Evolutionary conservation across 2,329 filamentous ascomycete genomes (phyloP), one percentile per base, ranked within the genome.

Genomic region (Nannizziopsis barbatae): DNA sequence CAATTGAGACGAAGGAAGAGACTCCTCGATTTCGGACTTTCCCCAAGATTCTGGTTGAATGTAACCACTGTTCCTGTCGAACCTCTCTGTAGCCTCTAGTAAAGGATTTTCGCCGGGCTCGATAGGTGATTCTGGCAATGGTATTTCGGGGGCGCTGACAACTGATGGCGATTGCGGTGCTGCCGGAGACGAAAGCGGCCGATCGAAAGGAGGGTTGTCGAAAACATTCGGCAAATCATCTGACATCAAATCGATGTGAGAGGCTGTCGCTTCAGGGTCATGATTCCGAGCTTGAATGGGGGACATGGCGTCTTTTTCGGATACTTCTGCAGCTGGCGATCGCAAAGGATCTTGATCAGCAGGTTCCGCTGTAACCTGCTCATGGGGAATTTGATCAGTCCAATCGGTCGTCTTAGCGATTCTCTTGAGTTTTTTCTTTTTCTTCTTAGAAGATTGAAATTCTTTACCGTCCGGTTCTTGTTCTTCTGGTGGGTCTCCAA

Each of bases 381-480:
- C 61, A 65, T 61, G 64, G 59, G 66, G 58, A 58, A 62, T 63
- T 55, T 66, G 57, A 69, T 69, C 65, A 69, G 66, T 68, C 66
- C 64, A 68, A 65, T 60, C 59, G 57, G 64, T 55, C 58, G 61
- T 57, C 58, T 66, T 62, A 59, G 61, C 61, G 57, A 55, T 60
- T 51, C 56, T 58, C 59, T 60, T 62, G 58, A 59, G 58, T 53
- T 60, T 60, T 50, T 59, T 60, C 57, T 60, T 59, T 52, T 60
- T 59, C 56, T 61, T 60, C 61, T 63, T 65, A 61, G 63, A 66
- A 62, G 61, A 64, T 64, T 67, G 65, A 63, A 65, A 61, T 56
- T 69, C 65, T 65, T 69, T 68, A 69, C 65, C 66, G 59, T 69
- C 65, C 60, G 64, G 59, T 60, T 68, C 62, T 60, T 58, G 59